These are phyloP conservation scores for Hypoxylon perforatum DNA, from an alignment of 495 filamentous ascomycete genomes.

Conservation along the genomic window DNA sequence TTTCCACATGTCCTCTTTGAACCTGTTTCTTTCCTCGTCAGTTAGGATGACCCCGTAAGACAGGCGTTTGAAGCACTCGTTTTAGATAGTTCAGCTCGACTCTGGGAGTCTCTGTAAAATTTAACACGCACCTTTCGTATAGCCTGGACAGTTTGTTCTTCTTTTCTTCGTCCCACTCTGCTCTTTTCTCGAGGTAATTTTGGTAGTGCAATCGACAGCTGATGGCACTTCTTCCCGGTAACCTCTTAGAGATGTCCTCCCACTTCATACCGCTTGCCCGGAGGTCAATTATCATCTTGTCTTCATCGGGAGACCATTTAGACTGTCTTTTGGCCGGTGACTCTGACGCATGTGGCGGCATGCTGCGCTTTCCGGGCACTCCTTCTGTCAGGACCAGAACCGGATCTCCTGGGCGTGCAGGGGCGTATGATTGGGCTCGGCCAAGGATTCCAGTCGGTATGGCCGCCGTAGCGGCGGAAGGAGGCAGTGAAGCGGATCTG, in stretches of 20 bases:
- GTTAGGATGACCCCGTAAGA: conserved; percentile 16
- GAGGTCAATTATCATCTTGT: conserved; percentile 87
- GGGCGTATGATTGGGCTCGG: conserved; percentile 33
- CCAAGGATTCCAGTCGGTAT: conserved; percentile 28
- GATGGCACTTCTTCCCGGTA: conserved; percentile 91
- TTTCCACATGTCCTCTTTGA: conserved; percentile 97
- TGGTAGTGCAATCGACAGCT: conserved; percentile 96
- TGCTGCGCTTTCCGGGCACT: conserved; percentile 54
- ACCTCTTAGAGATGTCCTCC: conserved; percentile 93
- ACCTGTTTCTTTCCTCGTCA: conserved; percentile 65
- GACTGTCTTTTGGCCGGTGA: conserved; percentile 93
- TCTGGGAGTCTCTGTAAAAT: neutral
- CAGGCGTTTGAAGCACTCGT: conserved; percentile 1
- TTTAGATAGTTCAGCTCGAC: neutral
- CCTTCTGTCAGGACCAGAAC: conserved; percentile 26
- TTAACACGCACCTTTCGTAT: conserved; percentile 84
- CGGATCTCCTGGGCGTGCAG: conserved; percentile 26
- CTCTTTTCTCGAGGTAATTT: conserved; percentile 91
- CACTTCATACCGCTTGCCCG: conserved; percentile 93
- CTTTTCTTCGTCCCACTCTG: conserved; percentile 96
- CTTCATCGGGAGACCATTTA: conserved; percentile 95
- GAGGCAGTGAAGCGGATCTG: conserved; percentile 61
- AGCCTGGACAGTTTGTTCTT: conserved; percentile 95
- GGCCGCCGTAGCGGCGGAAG: conserved; percentile 50
- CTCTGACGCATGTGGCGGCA: conserved; percentile 68